A percentile compares a stretch with the other conserved stretches of the same genome.
These are phyloP conservation scores for Croton laevigatus DNA, from an alignment of 441 rosid species.

Conservation along the genomic window DNA sequence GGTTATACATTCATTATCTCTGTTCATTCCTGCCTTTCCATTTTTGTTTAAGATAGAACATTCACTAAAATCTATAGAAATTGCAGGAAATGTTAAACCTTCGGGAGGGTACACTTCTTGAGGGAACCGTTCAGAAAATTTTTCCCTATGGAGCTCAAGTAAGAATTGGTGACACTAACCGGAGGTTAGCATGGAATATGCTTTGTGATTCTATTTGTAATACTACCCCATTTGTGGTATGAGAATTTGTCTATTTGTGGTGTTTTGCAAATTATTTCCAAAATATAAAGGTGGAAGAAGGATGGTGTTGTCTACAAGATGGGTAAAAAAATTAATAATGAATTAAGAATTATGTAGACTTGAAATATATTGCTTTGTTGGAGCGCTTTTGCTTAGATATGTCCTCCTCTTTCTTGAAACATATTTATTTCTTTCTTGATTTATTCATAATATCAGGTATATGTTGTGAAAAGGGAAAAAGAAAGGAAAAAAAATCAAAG, in stretches of 20 bases:
- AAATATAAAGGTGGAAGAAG: background rate
- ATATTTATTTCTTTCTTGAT: background rate
- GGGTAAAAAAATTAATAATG: background rate
- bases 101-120: conserved; percentile 80
- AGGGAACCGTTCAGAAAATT: conserved; percentile 73
- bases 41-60: background rate
- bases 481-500: background rate
- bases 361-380: background rate
- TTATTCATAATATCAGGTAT: background rate
- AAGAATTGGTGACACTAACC: conserved; percentile 65
- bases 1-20: background rate
- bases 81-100: conserved; percentile 74
- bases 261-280: background rate
- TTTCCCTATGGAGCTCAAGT: conserved; percentile 91
- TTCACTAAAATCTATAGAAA: conserved; percentile 17
- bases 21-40: background rate
- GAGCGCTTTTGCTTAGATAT: background rate
- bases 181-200: conserved; percentile 52
- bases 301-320: background rate
- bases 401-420: background rate
- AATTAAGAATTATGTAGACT: background rate
- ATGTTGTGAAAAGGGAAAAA: background rate
- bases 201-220: background rate
- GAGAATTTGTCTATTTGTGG: background rate
- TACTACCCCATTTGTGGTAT: background rate